Conservation (phyloP, 192 early-diverging fungal genomes). For the Coemansia sp. region DNA sequence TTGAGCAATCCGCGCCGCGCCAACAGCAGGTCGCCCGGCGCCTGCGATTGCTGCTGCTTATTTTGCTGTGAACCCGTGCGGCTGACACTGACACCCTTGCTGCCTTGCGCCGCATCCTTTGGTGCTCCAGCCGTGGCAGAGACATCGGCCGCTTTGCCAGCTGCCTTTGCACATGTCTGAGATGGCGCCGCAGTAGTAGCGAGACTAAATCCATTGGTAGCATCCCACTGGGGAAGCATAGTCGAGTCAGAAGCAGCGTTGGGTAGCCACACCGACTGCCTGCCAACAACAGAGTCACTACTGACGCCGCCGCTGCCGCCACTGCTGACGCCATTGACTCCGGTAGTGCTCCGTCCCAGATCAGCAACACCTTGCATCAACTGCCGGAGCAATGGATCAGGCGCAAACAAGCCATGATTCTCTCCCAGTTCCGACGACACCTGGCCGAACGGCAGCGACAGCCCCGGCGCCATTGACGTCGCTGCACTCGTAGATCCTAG, state of each 20-base stretch:
- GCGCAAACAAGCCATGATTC: constrained; percentile 17
- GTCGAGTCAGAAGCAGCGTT: constrained; percentile 15
- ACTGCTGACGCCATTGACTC: not conserved
- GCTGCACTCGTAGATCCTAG: constrained; percentile 10
- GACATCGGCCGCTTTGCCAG: not conserved
- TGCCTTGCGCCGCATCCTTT: not conserved
- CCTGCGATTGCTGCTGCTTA: constrained; percentile 13
- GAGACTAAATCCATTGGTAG: not conserved
- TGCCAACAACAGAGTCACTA: not conserved
- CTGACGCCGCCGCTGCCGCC: not conserved
- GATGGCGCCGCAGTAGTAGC: not conserved
- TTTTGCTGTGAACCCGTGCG: not conserved
- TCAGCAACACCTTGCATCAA: constrained; percentile 32
- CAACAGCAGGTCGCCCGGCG: constrained; percentile 17
- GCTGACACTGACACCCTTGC: not conserved
- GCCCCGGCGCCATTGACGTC: not conserved
- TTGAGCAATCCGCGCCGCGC: constrained; percentile 20
- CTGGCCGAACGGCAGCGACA: not conserved
- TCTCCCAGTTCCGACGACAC: constrained; percentile 1
- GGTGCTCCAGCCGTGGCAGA: not conserved
- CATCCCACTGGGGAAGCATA: constrained; percentile 22
- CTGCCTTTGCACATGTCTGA: not conserved
- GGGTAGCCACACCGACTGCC: constrained; percentile 19
- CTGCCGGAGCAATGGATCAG: constrained; percentile 43
- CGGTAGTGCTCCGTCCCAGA: constrained; percentile 1